Percentiles rank a stretch among this genome's conserved stretches.
Conservation (phyloP, 805 yeast species). For the Spathaspora gorwiae region DNA sequence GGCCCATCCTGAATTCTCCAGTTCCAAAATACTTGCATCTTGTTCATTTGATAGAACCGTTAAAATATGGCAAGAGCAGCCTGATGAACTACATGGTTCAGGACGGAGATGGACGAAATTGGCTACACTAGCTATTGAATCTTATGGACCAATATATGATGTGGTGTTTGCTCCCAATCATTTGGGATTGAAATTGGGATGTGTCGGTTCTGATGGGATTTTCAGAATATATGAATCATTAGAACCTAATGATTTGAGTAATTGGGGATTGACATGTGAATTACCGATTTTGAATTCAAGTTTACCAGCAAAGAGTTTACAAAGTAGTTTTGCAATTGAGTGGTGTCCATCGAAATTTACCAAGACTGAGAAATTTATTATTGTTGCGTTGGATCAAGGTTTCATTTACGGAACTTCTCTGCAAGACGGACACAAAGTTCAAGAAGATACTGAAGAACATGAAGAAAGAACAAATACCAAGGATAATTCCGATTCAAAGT, state of each 20-base stretch:
- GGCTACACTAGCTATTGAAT: constrained; percentile 71
- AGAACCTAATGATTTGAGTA: constrained; percentile 82
- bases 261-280: constrained; percentile 78
- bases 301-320: constrained; percentile 70
- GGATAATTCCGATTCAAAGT: constrained; percentile 23
- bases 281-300: constrained; percentile 60
- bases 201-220: constrained; percentile 86
- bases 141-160: constrained; percentile 84
- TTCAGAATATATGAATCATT: constrained; percentile 80
- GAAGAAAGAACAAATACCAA: neutral
- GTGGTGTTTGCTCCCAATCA: constrained; percentile 87
- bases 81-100: constrained; percentile 68
- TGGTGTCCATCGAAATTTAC: constrained; percentile 90
- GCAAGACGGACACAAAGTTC: neutral
- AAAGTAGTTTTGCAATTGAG: constrained; percentile 76
- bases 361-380: constrained; percentile 68
- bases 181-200: constrained; percentile 74
- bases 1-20: constrained; percentile 86
- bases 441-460: constrained; percentile 7
- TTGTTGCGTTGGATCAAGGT: constrained; percentile 84
- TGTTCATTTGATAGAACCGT: constrained; percentile 88
- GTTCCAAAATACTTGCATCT: constrained; percentile 77
- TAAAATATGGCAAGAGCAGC: constrained; percentile 86
- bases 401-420: constrained; percentile 50
- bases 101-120: constrained; percentile 80